Percentiles rank a stretch among this genome's conserved stretches.
Evolutionary conservation across 106 monocot species (phyloP).

Genomic region (Platanthera zijinensis): DNA sequence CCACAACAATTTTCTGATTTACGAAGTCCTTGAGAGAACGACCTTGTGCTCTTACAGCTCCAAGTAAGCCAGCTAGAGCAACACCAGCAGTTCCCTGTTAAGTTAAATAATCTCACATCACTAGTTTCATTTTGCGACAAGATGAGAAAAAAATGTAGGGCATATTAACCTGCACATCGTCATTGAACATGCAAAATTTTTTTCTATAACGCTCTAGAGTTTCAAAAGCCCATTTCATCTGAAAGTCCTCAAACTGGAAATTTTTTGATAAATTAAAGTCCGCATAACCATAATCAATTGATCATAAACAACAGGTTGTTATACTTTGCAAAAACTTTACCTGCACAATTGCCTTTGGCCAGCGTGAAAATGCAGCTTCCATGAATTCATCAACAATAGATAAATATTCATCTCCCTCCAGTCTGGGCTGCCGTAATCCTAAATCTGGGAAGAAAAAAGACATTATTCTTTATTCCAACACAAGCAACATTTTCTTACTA

Average conservation of each 20-base stretch:
- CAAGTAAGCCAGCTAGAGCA: slow-evolving; percentile 91
- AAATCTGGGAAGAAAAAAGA: slow-evolving; percentile 47
- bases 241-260: slow-evolving; percentile 95
- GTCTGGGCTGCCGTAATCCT: slow-evolving; percentile 85
- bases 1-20: slow-evolving; percentile 97
- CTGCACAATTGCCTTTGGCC: slow-evolving; percentile 98
- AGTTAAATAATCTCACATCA: neutral
- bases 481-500: neutral
- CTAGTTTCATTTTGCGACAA: neutral
- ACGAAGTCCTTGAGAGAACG: slow-evolving; percentile 64
- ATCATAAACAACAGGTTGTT: neutral
- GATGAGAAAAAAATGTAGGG: neutral
- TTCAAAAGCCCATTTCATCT: slow-evolving; percentile 99
- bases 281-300: neutral
- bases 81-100: slow-evolving; percentile 96
- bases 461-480: neutral
- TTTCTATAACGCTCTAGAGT: slow-evolving; percentile 88
- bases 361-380: slow-evolving; percentile 91
- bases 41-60: slow-evolving; percentile 89
- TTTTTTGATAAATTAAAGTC: slow-evolving; percentile 8
- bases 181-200: slow-evolving; percentile 99
- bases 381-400: slow-evolving; percentile 96
- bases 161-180: slow-evolving; percentile 82
- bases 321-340: slow-evolving; percentile 20
- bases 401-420: slow-evolving; percentile 93